Base-by-base conservation (phyloP, 2,329 filamentous ascomycete species). In the Metarhizium sp. region DNA sequence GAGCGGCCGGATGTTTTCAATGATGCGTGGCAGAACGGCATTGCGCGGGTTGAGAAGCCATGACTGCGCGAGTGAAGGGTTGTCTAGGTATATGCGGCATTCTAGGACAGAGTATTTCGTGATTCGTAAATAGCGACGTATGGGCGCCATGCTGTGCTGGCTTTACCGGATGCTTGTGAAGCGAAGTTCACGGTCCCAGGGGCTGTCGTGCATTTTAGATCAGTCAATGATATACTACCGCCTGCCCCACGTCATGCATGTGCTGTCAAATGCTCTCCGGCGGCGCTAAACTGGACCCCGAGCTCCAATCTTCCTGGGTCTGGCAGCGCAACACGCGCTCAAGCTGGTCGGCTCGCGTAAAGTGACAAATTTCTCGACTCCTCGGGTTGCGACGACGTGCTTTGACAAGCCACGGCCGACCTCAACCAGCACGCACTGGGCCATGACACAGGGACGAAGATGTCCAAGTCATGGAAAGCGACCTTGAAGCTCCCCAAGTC, bases 41-140 rank as follows among this genome's bases (percentile, higher is more conserved):
- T 91, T 78, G 60, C 85, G 83, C 40, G 87, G 79, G 63, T 88
- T 87, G 60, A 96, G 80, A 18, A 99, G 82, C 85, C 95, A 96
- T 66, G 86, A 85, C 61, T 90, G 82, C 29, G 84, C 83, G 58
- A 96, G 83, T 13, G 87, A 83, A 0, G 94, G 94, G 63, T 92
- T 92, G 61, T 97, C 92, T 50, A 96, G 84, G 71, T 97, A 97
- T 62, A 99, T 94, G 61, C 92, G 91, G 60, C 90, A 91, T 78
- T 99, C 94, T n/a, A 99, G 80, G 36, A 96, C 91, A 4, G 92
- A 96, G 70, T 90, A 89, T 67, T 92, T 92, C 55, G 88, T 92
- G 63, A 97, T 95, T 53, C 92, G 84, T 55, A 97, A 79, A 69
- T 97, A 96, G 64, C 92, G 84, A 57, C 92, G 85, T 50, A 96